Base-by-base conservation (phyloP, 768 basidiomycete species). In the Amanita rubescens region DNA sequence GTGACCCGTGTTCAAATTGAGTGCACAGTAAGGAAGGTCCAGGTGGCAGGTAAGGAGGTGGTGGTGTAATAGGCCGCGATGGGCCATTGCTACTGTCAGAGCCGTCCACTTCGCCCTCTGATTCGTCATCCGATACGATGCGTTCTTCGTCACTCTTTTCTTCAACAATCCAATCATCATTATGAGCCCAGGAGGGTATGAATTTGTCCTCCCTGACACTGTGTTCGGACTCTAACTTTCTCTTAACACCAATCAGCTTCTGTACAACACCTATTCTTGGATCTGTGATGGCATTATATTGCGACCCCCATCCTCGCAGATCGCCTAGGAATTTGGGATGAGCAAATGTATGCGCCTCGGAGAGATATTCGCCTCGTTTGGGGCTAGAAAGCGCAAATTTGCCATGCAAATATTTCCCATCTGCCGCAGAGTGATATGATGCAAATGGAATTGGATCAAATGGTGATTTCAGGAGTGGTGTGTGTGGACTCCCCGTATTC, bases 401-500 rank as follows among this genome's bases (percentile, higher is more conserved):
- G 27, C 89, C 89, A 22, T 74, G 59, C 0, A 72, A 70, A 60
- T 93, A 91, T 68, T 93, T 93, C 9, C 80, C 80, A 62, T 92
- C 89, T 12, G 80, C 72, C 12, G 73, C 58, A 15, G 77, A 73
- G 62, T 90, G 85, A 41, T 75, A 79, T 9, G 72, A 65, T 0
- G 84, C 78, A 55, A 93, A 91, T 0, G 84, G 81, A 22, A 93
- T 87, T 0, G 90, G 82, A 34, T 89, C 85, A 56, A 90, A 92
- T 58, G 62, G 62, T 59, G 57, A 66, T 55, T 48, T 51, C 22
- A 56, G 35, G 56, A 56, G 64, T 49, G 55, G 55, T 55, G 58
- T 47, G 41, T 57, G 58, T 37, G 37, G 42, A 34, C 38, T 55
- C 7, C 64, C 63, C 12, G 62, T 64, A 10, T 57, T 59, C 3